These are phyloP conservation scores for Aspergillus funiculosus DNA, from an alignment of 495 filamentous ascomycete species.

Conservation along the genomic window DNA sequence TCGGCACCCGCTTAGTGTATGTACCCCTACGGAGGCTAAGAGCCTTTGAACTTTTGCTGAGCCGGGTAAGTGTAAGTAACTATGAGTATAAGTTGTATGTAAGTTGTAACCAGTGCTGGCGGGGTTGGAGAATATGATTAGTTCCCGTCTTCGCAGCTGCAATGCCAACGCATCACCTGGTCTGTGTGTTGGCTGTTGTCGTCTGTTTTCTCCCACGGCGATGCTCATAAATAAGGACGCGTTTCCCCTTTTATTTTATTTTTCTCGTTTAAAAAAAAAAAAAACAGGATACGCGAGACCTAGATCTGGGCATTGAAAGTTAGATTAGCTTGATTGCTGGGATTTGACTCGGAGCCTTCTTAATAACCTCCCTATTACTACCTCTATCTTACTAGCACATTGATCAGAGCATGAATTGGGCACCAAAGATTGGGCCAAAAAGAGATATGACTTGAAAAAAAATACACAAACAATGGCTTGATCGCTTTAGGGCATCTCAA, in stretches of 20 bases:
- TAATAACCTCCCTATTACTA: neutral
- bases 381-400: neutral
- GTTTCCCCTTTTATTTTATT: conserved; percentile 1
- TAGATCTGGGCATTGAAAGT: no score
- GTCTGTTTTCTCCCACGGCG: conserved; percentile 4
- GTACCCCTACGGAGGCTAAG: neutral
- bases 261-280: neutral
- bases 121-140: conserved; percentile 24
- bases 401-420: neutral
- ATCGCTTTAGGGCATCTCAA: no score
- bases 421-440: neutral
- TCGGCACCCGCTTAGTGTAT: no score
- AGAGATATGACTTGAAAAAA: no score
- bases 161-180: conserved; percentile 40
- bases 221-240: conserved; percentile 11
- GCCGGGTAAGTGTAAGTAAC: conserved; percentile 5
- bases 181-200: conserved; percentile 25
- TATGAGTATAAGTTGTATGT: conserved; percentile 1
- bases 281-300: no score
- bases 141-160: conserved; percentile 28
- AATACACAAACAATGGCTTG: conserved; percentile 7
- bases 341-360: neutral
- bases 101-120: conserved; percentile 15
- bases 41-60: neutral
- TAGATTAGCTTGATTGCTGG: neutral